Conservation (phyloP, 495 filamentous ascomycete genomes). For the Copromyces sp. region DNA sequence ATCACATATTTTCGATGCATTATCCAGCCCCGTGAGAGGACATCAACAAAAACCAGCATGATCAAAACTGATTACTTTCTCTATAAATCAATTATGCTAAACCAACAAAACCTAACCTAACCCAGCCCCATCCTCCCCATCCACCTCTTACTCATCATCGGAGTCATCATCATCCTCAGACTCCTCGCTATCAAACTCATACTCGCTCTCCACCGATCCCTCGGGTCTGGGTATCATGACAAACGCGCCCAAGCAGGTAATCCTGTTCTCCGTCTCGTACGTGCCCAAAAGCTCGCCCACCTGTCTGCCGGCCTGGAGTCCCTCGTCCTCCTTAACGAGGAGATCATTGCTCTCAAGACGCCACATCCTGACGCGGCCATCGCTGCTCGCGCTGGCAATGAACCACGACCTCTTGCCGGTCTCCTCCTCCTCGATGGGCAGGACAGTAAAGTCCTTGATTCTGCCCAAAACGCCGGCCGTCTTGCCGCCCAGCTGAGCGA, state of each 20-base stretch:
- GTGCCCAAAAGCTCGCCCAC: constrained; percentile 64
- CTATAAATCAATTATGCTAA: neutral
- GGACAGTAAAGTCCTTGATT: constrained; percentile 78
- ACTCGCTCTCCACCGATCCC: constrained; percentile 39
- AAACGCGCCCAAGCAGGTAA: constrained; percentile 83
- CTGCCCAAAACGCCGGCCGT: constrained; percentile 53
- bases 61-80: neutral
- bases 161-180: constrained; percentile 33
- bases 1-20: neutral
- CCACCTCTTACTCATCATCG: constrained; percentile 32
- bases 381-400: constrained; percentile 69
- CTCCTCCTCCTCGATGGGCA: constrained; percentile 35
- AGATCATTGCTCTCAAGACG: constrained; percentile 38
- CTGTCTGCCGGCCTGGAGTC: constrained; percentile 32
- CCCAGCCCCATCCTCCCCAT: neutral
- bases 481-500: constrained; percentile 74
- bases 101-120: neutral
- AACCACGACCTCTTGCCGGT: constrained; percentile 35
- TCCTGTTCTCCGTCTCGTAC: constrained; percentile 76
- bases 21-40: neutral
- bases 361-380: constrained; percentile 75
- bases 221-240: constrained; percentile 58
- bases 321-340: constrained; percentile 11
- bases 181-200: constrained; percentile 31
- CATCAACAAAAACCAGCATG: neutral